Base-by-base conservation (phyloP, 1,284 basidiomycete genomes). In the Phellinidium pouzarii region DNA sequence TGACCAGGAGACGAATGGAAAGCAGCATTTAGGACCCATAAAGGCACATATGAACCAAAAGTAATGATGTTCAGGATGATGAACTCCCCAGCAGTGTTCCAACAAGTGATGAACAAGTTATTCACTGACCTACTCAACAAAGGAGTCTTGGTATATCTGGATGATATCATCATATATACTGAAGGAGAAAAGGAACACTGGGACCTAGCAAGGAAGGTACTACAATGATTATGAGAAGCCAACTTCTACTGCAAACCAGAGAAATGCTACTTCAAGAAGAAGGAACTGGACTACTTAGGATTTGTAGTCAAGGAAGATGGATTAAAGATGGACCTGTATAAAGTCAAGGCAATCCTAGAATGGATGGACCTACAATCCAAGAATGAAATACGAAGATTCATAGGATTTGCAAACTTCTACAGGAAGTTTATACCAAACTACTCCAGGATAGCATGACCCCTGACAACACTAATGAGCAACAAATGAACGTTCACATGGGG, bases 1-100 rank as follows among this genome's bases (percentile, higher is more conserved):
- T 0, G 57, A 60, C 26, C 48, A 25, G 50, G 41, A 36, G 48
- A 54, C 20, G 22, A 53, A 47, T 49, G 34, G 54, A 60, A 49
- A 61, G 65, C 1, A 66, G 71, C 45, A 20, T 57, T 2, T 12
- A 44, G 1, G 62, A 66, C 26, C 0, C 43, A 64, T 3, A 48
- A 67, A 45, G 47, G 61, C 0, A 62, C 76, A 0, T 73, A 59
- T 53, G 63, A 71, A 58, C 66, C 54, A 48, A 44, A 51, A 2
- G 66, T 70, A 27, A 64, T 71, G 67, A 65, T 65, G 0, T 68
- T 68, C 48, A 66, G 72, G 0, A 59, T 73, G 4, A 67, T 64
- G 43, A 75, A 74, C 55, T 68, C 67, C 0, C 71, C 71, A 0
- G 63, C 68, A 1, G 58, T 62, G 0, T 68, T 70, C 58, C 69